phyloP scores from a whole-genome alignment of 768 basidiomycete genomes.

The Favolaschia claudopus region DNA sequence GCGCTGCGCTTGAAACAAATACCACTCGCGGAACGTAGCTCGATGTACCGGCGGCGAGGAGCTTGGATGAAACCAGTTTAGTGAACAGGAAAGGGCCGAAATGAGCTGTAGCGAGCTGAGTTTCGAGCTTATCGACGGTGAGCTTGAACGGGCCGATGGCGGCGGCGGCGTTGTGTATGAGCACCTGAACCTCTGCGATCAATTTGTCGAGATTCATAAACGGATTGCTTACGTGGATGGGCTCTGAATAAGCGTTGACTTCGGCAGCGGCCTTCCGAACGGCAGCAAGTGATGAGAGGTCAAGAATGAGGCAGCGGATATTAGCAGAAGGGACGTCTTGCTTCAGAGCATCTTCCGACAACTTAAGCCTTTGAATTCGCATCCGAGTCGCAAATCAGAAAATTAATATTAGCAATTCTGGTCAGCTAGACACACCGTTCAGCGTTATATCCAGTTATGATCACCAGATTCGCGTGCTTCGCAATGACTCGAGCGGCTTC shows the following conservation, averaged over 20 bases:
- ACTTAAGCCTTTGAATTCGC: background rate
- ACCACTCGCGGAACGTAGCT: slow-evolving; percentile 6
- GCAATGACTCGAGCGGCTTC: slow-evolving; percentile 6
- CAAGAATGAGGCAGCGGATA: slow-evolving; percentile 6
- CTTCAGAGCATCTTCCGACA: background rate
- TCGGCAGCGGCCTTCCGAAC: slow-evolving; percentile 14
- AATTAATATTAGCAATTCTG: background rate
- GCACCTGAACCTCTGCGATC: background rate
- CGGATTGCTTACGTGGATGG: background rate
- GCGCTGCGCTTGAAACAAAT: slow-evolving; percentile 8
- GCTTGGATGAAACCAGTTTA: slow-evolving; percentile 4
- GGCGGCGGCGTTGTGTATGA: slow-evolving; percentile 14
- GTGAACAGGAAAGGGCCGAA: slow-evolving; percentile 17
- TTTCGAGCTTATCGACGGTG: slow-evolving; percentile 5
- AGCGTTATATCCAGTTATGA: slow-evolving; percentile 8
- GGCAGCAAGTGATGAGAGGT: slow-evolving; percentile 3
- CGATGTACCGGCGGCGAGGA: slow-evolving; percentile 1
- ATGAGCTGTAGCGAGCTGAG: slow-evolving; percentile 3
- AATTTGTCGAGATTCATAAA: background rate
- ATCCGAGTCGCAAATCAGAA: background rate
- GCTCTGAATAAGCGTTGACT: slow-evolving; percentile 12
- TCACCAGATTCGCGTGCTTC: slow-evolving; percentile 1
- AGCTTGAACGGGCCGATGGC: slow-evolving; percentile 1
- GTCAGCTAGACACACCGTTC: background rate
- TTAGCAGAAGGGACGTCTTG: background rate